phyloP scores from a whole-genome alignment of 2,329 filamentous ascomycete genomes.

The Fusarium chaquense region DNA sequence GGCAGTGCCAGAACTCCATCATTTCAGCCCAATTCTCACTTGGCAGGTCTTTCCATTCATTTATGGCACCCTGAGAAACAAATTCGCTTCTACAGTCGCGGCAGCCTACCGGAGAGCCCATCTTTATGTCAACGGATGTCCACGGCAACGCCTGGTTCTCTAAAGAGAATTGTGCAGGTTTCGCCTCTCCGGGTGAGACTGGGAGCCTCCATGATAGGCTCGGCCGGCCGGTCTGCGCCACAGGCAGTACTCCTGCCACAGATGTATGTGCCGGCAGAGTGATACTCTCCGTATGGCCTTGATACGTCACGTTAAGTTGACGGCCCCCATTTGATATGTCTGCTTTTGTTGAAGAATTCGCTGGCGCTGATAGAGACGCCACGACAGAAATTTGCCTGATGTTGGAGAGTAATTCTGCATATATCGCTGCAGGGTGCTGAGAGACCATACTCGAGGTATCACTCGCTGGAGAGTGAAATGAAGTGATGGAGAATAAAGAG shows the following conservation, averaged over 20 bases:
- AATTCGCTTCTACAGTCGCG: constrained; percentile 55
- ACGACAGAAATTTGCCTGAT: constrained; percentile 73
- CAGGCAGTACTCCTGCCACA: constrained; percentile 53
- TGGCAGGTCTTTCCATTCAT: constrained; percentile 89
- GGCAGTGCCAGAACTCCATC: constrained; percentile 99
- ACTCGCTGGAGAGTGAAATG: background rate
- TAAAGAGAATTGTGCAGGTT: constrained; percentile 45
- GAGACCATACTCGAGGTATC: constrained; percentile 31
- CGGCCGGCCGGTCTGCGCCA: constrained; percentile 49
- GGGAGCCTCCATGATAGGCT: constrained; percentile 69
- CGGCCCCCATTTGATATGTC: constrained; percentile 60
- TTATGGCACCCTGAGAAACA: constrained; percentile 56
- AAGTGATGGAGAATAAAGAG: background rate
- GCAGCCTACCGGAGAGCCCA: constrained; percentile 58
- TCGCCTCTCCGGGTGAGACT: constrained; percentile 45
- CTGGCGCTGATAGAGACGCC: constrained; percentile 61
- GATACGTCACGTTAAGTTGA: constrained; percentile 63
- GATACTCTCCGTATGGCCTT: constrained; percentile 52
- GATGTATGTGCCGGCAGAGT: constrained; percentile 59
- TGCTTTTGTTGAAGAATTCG: constrained; percentile 57
- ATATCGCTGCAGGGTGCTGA: constrained; percentile 57
- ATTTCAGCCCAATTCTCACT: constrained; percentile 99
- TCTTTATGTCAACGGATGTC: constrained; percentile 64
- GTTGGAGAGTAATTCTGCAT: constrained; percentile 74
- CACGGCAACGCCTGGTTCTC: constrained; percentile 64